A percentile compares a stretch with the other conserved stretches of the same genome.
Conservation (phyloP, 345 rosid species). For the Citrus cavaleriei region DNA sequence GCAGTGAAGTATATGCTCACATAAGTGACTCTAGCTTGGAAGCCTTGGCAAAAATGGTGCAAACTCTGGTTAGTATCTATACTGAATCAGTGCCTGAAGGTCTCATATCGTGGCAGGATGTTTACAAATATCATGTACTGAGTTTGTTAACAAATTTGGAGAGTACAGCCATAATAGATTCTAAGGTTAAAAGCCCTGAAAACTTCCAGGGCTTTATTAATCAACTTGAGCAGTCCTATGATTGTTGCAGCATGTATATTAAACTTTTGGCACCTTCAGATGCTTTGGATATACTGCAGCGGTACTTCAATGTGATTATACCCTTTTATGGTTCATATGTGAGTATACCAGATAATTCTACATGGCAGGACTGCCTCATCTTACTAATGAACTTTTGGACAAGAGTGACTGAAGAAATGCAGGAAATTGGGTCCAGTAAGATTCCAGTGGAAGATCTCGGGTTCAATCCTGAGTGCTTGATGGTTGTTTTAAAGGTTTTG, state of each 20-base stretch:
- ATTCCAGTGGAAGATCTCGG: slow-evolving; percentile 25
- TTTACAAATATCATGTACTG: slow-evolving; percentile 57
- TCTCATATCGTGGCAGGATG: slow-evolving; percentile 65
- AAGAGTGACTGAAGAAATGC: slow-evolving; percentile 74
- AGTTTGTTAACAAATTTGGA: slow-evolving; percentile 50
- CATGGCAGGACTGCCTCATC: slow-evolving; percentile 93
- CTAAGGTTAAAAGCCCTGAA: slow-evolving; percentile 50
- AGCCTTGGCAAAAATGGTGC: slow-evolving; percentile 84
- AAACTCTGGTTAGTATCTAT: slow-evolving; percentile 39
- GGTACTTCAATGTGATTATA: slow-evolving; percentile 47
- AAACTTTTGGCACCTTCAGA: slow-evolving; percentile 59
- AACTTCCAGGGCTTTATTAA: slow-evolving; percentile 54
- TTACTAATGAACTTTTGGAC: slow-evolving; percentile 75
- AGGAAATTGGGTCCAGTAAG: slow-evolving; percentile 38
- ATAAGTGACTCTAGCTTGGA: slow-evolving; percentile 59
- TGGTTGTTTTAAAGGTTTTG: slow-evolving; percentile 57
- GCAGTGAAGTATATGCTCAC: slow-evolving; percentile 57
- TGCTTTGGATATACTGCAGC: slow-evolving; percentile 58
- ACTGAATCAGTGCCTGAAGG: slow-evolving; percentile 43
- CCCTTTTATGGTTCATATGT: slow-evolving; percentile 36
- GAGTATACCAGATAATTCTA: slow-evolving; percentile 72
- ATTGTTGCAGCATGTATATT: slow-evolving; percentile 48
- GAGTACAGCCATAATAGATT: slow-evolving; percentile 40
- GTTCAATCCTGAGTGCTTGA: slow-evolving; percentile 57
- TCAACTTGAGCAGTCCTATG: slow-evolving; percentile 70